Conservation (phyloP, 192 early-diverging fungal species). For the Entophlyctis helioformis region DNA sequence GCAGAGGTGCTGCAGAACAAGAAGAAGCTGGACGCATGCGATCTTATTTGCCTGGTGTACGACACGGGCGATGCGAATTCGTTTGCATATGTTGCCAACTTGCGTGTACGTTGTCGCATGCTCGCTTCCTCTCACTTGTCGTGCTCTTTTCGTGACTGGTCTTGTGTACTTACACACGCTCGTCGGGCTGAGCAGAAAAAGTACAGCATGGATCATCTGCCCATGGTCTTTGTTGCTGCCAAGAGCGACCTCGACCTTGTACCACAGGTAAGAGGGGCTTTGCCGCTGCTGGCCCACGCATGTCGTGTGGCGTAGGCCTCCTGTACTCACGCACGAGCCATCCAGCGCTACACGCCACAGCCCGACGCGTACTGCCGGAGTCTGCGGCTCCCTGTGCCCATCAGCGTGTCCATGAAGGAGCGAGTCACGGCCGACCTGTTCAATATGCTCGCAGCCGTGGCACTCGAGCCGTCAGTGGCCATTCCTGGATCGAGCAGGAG, state of each 20-base stretch:
- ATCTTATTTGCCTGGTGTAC: constrained; percentile 90
- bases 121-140: too few relatives aligned
- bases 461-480: constrained; percentile 73
- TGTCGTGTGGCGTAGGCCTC: too few relatives aligned
- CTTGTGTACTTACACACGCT: too few relatives aligned
- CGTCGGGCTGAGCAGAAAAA: too few relatives aligned
- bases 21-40: constrained; percentile 75
- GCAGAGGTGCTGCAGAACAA: constrained; percentile 82
- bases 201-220: constrained; percentile 72
- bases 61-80: constrained; percentile 89
- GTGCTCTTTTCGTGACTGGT: too few relatives aligned
- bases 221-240: constrained; percentile 87
- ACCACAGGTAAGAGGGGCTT: constrained; percentile 48
- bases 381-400: constrained; percentile 73
- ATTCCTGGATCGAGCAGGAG: too few relatives aligned
- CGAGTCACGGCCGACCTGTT: constrained; percentile 79
- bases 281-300: too few relatives aligned
- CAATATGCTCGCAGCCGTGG: constrained; percentile 68
- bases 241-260: constrained; percentile 90
- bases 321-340: too few relatives aligned
- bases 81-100: constrained; percentile 76
- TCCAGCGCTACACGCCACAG: constrained; percentile 64
- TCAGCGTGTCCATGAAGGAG: constrained; percentile 80
- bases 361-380: constrained; percentile 91
- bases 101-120: constrained; percentile 45